Evolutionary conservation across 352 stramenopile genomes (phyloP).

Genomic region (Globisporangium alternatum): DNA sequence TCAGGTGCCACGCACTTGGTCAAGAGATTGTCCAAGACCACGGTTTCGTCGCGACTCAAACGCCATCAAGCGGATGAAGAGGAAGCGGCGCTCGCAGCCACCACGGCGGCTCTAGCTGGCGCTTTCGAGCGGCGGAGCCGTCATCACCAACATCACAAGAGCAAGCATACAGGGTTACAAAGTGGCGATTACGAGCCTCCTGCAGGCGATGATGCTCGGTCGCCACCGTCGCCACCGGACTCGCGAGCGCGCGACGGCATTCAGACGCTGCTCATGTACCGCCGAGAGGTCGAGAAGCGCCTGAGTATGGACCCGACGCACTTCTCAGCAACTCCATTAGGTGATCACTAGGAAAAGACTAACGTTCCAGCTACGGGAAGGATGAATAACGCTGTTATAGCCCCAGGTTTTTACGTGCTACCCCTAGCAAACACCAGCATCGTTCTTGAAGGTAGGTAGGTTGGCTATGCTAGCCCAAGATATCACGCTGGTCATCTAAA

Average conservation of each 20-base stretch:
- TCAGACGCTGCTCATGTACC: slow-evolving; percentile 60
- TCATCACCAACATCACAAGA: neutral
- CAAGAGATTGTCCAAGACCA: slow-evolving; percentile 46
- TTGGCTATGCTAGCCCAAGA: slow-evolving; percentile 25
- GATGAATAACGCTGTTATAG: neutral
- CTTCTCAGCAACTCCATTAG: neutral
- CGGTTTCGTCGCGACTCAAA: slow-evolving; percentile 57
- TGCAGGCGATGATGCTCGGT: neutral
- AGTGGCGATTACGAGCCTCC: neutral
- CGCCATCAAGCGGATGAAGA: neutral
- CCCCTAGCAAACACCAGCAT: too few relatives aligned
- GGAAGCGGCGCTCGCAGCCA: slow-evolving; percentile 15
- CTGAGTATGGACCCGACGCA: slow-evolving; percentile 31
- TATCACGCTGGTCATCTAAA: slow-evolving; percentile 27
- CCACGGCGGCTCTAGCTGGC: slow-evolving; percentile 4
- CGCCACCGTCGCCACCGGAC: slow-evolving; percentile 14
- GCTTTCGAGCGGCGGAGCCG: slow-evolving; percentile 12
- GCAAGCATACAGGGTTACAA: neutral
- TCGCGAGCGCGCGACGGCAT: slow-evolving; percentile 43
- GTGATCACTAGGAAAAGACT: neutral
- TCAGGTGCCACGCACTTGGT: slow-evolving; percentile 35
- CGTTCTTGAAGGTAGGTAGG: neutral
- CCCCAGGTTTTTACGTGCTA: too few relatives aligned
- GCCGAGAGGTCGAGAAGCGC: slow-evolving; percentile 60
- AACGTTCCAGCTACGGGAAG: neutral